Percentiles rank a stretch among this genome's conserved stretches.
phyloP scores from a whole-genome alignment of 768 basidiomycete genomes.

The Kwoniella sp. region DNA sequence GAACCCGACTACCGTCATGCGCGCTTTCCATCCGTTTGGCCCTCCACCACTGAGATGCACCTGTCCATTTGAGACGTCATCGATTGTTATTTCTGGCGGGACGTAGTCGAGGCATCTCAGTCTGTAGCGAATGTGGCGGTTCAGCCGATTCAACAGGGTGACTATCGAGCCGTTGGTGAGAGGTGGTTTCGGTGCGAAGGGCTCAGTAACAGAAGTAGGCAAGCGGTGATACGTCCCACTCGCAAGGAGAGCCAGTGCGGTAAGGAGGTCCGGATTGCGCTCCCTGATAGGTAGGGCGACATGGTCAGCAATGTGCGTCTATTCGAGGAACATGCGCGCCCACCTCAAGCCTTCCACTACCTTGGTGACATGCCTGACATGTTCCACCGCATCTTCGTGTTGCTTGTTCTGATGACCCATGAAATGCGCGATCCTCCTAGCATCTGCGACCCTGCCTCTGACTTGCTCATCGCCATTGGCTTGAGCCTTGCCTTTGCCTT shows the following conservation, averaged over 20 bases:
- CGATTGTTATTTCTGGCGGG: conserved; percentile 63
- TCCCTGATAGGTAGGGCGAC: conserved; percentile 55
- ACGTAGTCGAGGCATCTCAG: conserved; percentile 73
- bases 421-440: conserved; percentile 34
- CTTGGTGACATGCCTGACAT: conserved; percentile 64
- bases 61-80: conserved; percentile 46
- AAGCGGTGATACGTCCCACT: conserved; percentile 80
- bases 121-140: conserved; percentile 72
- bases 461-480: background rate
- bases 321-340: conserved; percentile 14
- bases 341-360: conserved; percentile 74
- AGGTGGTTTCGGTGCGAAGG: conserved; percentile 62
- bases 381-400: conserved; percentile 65
- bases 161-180: conserved; percentile 65
- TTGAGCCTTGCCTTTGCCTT: conserved; percentile 27
- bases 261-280: conserved; percentile 88
- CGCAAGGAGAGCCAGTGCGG: conserved; percentile 82
- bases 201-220: conserved; percentile 76
- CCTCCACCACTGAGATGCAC: conserved; percentile 58
- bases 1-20: conserved; percentile 36
- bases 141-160: conserved; percentile 66
- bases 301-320: background rate
- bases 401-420: conserved; percentile 55
- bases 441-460: conserved; percentile 37
- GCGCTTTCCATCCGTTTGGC: conserved; percentile 19